A percentile compares a stretch with the other conserved stretches of the same genome.
Evolutionary conservation across 1,139 yeast species (phyloP).

Genomic region (Lodderomyces metapsilosis): DNA sequence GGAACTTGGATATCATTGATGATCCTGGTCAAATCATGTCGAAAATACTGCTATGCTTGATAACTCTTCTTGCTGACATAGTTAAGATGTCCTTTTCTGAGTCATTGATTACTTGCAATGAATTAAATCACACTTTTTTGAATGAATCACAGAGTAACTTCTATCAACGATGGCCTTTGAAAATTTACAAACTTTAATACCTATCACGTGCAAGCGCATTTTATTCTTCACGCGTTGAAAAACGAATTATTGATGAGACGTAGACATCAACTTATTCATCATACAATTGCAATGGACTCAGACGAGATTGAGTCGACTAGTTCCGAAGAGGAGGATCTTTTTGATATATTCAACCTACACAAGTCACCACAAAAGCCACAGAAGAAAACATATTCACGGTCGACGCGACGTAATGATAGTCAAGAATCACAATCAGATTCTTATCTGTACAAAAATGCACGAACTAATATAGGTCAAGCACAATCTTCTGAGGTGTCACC

Average conservation of each 20-base stretch:
- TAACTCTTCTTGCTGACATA: too few species aligned
- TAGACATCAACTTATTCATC: neutral
- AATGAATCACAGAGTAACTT: too few species aligned
- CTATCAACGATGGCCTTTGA: too few species aligned
- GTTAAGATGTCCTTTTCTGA: too few species aligned
- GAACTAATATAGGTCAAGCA: neutral
- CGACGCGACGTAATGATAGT: neutral
- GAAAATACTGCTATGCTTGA: too few species aligned
- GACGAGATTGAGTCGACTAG: constrained; percentile 5
- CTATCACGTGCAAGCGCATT: too few species aligned
- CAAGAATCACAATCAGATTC: neutral
- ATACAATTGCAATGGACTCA: neutral
- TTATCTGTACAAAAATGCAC: neutral
- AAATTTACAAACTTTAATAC: too few species aligned
- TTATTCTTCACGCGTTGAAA: neutral
- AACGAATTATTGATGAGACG: neutral
- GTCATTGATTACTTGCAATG: too few species aligned
- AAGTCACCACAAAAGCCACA: neutral
- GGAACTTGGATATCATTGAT: too few species aligned
- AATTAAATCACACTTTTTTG: too few species aligned
- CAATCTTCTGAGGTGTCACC: neutral
- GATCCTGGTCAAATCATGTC: too few species aligned
- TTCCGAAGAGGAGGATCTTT: constrained; percentile 5
- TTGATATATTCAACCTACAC: constrained; percentile 1
- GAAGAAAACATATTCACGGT: neutral